These are phyloP conservation scores for Pestalotiopsis sp. DNA, from an alignment of 2,329 filamentous ascomycete species.

Conservation along the genomic window DNA sequence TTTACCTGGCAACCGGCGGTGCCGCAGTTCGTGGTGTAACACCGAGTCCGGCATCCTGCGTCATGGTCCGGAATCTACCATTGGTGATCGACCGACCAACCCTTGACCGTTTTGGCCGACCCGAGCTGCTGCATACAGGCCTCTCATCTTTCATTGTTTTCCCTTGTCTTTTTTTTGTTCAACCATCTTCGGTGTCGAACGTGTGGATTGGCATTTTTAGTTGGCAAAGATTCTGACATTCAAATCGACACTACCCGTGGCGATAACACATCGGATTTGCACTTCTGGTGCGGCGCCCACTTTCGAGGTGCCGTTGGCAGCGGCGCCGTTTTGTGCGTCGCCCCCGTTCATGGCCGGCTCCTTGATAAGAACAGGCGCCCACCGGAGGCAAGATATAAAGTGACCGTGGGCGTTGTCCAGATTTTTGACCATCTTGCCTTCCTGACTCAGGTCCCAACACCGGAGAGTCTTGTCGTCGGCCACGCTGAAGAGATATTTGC, in stretches of 20 bases:
- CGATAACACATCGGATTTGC: conserved; percentile 81
- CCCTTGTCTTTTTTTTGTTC: background rate
- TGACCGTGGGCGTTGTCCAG: conserved; percentile 78
- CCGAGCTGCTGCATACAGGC: background rate
- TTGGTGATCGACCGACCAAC: background rate
- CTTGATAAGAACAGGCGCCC: conserved; percentile 78
- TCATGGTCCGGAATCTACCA: background rate
- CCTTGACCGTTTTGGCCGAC: background rate
- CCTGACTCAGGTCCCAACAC: conserved; percentile 92
- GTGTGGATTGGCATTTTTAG: conserved; percentile 26
- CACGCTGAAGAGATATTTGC: conserved; percentile 85
- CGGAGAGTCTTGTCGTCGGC: conserved; percentile 90
- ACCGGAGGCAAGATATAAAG: conserved; percentile 84
- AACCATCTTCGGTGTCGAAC: background rate
- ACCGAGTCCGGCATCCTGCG: background rate
- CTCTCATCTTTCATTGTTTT: background rate
- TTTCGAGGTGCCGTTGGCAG: conserved; percentile 51
- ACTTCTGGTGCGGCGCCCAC: conserved; percentile 50
- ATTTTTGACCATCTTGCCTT: conserved; percentile 86
- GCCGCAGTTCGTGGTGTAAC: background rate
- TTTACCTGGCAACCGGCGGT: background rate
- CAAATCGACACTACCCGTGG: conserved; percentile 83
- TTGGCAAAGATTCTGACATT: conserved; percentile 79
- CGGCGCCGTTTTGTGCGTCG: conserved; percentile 40
- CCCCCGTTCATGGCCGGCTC: conserved; percentile 53